phyloP scores from a whole-genome alignment of 2,329 filamentous ascomycete genomes.

The Cladophialophora bantiana region DNA sequence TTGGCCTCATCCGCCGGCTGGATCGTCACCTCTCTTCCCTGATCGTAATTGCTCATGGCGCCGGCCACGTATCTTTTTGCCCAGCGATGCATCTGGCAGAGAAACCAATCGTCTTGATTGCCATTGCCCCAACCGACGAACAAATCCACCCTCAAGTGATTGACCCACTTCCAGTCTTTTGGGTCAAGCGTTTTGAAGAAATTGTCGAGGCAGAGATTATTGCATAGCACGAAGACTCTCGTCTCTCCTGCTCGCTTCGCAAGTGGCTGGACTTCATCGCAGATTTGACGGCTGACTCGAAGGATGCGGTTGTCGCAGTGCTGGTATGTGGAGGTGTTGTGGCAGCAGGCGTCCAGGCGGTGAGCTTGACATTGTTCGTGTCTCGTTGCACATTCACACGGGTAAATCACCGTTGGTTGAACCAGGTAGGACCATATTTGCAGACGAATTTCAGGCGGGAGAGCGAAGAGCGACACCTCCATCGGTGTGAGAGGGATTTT shows the following conservation, averaged over 20 bases:
- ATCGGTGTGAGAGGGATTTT: background rate
- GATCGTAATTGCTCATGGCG: conserved; percentile 24
- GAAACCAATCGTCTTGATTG: conserved; percentile 33
- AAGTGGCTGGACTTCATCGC: conserved; percentile 25
- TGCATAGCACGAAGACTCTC: conserved; percentile 30
- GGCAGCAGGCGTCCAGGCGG: conserved; percentile 24
- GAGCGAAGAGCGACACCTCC: conserved; percentile 14
- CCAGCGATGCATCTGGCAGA: conserved; percentile 32
- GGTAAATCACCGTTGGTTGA: conserved; percentile 28
- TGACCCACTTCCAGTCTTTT: conserved; percentile 31
- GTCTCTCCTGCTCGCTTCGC: conserved; percentile 12
- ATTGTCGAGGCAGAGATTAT: conserved; percentile 32
- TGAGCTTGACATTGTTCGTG: conserved; percentile 16
- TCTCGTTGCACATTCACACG: conserved; percentile 25
- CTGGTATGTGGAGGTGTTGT: conserved; percentile 24
- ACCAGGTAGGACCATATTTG: conserved; percentile 35
- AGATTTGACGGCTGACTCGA: conserved; percentile 29
- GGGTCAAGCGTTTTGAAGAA: conserved; percentile 28
- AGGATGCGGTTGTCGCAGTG: conserved; percentile 34
- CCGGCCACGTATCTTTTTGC: conserved; percentile 29
- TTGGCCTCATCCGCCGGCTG: conserved; percentile 22
- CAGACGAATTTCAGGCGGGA: conserved; percentile 29
- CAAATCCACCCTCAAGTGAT: conserved; percentile 27
- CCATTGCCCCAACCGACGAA: conserved; percentile 30
- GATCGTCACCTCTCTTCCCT: conserved; percentile 24